Base-by-base conservation (phyloP, 257 asterid species). In the Jacaranda copaia region DNA sequence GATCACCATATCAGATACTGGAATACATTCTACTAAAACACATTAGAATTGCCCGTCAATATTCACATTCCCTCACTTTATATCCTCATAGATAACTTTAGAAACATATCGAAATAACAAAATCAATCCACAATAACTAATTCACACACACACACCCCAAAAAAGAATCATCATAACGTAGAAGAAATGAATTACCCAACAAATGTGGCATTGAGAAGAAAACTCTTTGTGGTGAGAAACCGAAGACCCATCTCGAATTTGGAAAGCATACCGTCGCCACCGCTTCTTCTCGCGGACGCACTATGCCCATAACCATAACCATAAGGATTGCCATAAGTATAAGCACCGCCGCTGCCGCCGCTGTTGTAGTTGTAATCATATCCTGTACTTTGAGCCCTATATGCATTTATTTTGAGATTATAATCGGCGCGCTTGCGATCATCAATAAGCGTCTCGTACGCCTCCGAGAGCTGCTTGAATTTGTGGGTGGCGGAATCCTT, bases 401-500 rank as follows among this genome's bases (percentile, higher is more conserved):
- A 70, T 5, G 81, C 70, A 35, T 75, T 79, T 46, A 81, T 79
- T 68, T 49, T 72, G 74, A 85, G 79, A 74, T 92, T 92, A 71
- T 92, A 93, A 72, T 90, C 96, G 38, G 93, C 92, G 32, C 97
- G 93, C 70, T 84, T 90, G 66, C 87, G 87, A 79, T 93, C 97
- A 43, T 93, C 94, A 8, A 78, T 83, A 4, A 93, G 89, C 61
- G 82, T 81, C 55, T 90, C 98, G 82, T 93, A 93, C 19, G 98
- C 98, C 81, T 88, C 94, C n/a, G 98, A 88, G 4, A 93, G 77
- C 85, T 83, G 92, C 87, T 89, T 93, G 91, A 93, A 93, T 82
- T 87, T 88, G 3, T 19, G 59, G 39, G 93, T 89, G 79, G 97
- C 91, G 35, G 89, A 79, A 42, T 89, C 91, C 65, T 76, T 79